Evolutionary conservation across 768 basidiomycete species (phyloP).

Genomic region (button mushroom (Agaricus bisporus)): DNA sequence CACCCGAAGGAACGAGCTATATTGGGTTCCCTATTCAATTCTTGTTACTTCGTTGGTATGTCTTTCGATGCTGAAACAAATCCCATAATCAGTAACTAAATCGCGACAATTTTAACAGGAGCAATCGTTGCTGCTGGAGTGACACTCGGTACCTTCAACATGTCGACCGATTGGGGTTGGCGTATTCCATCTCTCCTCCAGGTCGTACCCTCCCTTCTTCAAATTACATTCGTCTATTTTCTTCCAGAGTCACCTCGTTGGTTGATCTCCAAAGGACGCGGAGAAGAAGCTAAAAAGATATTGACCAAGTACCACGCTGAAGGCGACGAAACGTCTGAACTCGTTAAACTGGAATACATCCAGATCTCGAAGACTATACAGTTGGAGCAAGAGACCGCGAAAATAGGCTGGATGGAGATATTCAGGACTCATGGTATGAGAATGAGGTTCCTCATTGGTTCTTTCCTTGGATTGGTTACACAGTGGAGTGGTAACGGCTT

Average conservation of each 20-base stretch:
- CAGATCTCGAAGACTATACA: conserved; percentile 52
- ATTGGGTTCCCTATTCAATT: conserved; percentile 58
- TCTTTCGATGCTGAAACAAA: neutral
- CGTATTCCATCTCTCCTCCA: conserved; percentile 65
- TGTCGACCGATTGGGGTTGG: conserved; percentile 58
- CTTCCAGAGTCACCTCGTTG: conserved; percentile 63
- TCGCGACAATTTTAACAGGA: conserved; percentile 23
- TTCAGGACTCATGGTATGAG: conserved; percentile 45
- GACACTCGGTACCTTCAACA: conserved; percentile 60
- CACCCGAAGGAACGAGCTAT: conserved; percentile 67
- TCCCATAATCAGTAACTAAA: neutral
- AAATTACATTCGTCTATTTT: conserved; percentile 49
- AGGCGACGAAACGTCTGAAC: conserved; percentile 44
- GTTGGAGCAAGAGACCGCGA: conserved; percentile 41
- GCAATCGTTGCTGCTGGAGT: conserved; percentile 53
- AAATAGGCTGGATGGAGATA: conserved; percentile 42
- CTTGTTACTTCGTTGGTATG: conserved; percentile 53
- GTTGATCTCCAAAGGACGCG: conserved; percentile 52
- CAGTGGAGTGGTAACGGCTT: conserved; percentile 65
- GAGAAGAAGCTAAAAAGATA: conserved; percentile 39
- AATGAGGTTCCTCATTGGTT: conserved; percentile 39
- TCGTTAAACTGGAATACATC: conserved; percentile 52
- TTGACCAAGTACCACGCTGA: conserved; percentile 58
- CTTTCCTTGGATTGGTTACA: conserved; percentile 49
- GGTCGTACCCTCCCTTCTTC: conserved; percentile 44